phyloP scores from a whole-genome alignment of 768 basidiomycete species.

The Tylopilus felleus region DNA sequence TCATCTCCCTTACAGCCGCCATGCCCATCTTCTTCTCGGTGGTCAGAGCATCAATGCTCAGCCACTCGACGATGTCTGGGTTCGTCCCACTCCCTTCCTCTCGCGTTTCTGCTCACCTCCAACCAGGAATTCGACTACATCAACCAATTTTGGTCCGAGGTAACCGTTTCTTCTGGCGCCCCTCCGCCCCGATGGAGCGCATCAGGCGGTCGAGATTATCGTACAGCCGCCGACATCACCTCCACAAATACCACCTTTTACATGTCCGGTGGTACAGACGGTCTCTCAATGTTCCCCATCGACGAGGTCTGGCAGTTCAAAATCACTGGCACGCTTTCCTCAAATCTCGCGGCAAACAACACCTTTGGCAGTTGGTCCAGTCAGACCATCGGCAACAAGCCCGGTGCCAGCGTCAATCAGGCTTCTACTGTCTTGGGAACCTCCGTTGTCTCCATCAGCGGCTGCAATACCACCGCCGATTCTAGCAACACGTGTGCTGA shows the following conservation, averaged over 20 bases:
- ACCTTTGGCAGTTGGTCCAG: conserved; percentile 60
- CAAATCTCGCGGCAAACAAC: conserved; percentile 51
- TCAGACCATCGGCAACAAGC: conserved; percentile 37
- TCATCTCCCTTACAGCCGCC: conserved; percentile 48
- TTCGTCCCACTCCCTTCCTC: conserved; percentile 32
- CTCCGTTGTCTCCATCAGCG: conserved; percentile 55
- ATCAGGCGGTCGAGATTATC: conserved; percentile 68
- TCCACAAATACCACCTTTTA: conserved; percentile 67
- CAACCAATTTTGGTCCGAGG: conserved; percentile 73
- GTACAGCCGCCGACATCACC: conserved; percentile 29
- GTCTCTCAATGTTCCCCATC: conserved; percentile 41
- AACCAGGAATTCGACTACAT: conserved; percentile 76
- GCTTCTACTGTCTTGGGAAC: conserved; percentile 57
- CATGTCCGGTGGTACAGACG: conserved; percentile 67
- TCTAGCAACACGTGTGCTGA: conserved; percentile 52
- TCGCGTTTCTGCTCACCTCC: conserved; percentile 5
- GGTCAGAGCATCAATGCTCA: conserved; percentile 55
- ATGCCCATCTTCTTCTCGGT: conserved; percentile 70
- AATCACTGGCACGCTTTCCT: conserved; percentile 67
- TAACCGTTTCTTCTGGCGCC: conserved; percentile 46
- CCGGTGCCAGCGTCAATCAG: conserved; percentile 38
- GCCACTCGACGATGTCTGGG: conserved; percentile 72
- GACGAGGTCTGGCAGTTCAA: conserved; percentile 71
- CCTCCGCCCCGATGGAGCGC: conserved; percentile 70
- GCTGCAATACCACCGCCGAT: conserved; percentile 48